Percentiles rank a stretch among this genome's conserved stretches.
Evolutionary conservation across 2,329 filamentous ascomycete species (phyloP).

Genomic region (Ceratocystis lukuohia): DNA sequence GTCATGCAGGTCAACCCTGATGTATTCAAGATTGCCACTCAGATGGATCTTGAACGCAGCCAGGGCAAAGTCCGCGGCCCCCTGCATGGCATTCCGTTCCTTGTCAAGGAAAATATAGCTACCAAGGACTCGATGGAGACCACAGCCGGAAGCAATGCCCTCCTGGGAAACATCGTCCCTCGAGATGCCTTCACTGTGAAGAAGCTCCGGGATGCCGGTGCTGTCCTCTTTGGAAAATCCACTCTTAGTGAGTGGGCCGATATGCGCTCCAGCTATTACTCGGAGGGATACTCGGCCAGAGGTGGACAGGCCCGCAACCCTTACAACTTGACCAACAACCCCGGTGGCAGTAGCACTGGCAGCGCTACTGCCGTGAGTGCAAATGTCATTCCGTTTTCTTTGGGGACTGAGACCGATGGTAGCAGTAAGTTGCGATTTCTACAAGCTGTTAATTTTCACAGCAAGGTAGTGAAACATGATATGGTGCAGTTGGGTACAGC

Average conservation of each 20-base stretch:
- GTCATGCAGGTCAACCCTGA: slow-evolving; percentile 58
- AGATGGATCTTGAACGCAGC: slow-evolving; percentile 46
- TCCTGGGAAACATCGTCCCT: slow-evolving; percentile 52
- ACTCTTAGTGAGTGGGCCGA: slow-evolving; percentile 62
- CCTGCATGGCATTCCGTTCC: slow-evolving; percentile 62
- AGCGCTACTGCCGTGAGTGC: slow-evolving; percentile 50
- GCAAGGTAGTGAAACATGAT: not conserved
- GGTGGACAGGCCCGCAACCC: slow-evolving; percentile 52
- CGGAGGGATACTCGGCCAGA: slow-evolving; percentile 51
- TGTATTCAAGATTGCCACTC: slow-evolving; percentile 44
- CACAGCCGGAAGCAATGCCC: slow-evolving; percentile 55
- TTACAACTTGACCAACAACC: slow-evolving; percentile 55
- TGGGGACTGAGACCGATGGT: slow-evolving; percentile 65
- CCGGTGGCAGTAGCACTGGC: slow-evolving; percentile 56
- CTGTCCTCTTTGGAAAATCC: slow-evolving; percentile 57
- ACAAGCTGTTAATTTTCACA: too few relatives aligned
- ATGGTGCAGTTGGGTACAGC: not conserved
- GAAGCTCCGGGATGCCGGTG: slow-evolving; percentile 49
- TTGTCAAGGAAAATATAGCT: slow-evolving; percentile 62
- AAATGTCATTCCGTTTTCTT: slow-evolving; percentile 48
- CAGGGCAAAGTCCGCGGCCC: slow-evolving; percentile 45
- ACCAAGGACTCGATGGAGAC: slow-evolving; percentile 59
- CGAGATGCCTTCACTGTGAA: slow-evolving; percentile 53
- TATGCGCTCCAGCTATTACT: slow-evolving; percentile 54
- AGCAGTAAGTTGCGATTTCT: slow-evolving; percentile 31